phyloP scores from a whole-genome alignment of 805 yeast genomes.

The Starmerella roubikii region DNA sequence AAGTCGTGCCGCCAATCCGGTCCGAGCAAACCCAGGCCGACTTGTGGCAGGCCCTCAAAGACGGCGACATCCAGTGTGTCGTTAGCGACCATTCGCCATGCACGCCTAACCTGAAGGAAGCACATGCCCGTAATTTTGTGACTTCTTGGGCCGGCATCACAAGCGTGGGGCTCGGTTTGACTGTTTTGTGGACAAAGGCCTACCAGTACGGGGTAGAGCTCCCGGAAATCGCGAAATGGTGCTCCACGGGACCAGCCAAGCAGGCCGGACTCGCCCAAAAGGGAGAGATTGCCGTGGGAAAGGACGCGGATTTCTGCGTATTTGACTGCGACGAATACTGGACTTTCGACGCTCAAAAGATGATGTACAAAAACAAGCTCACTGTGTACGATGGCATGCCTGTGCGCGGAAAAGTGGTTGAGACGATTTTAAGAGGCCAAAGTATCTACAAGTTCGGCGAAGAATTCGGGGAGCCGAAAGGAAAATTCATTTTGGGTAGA shows the following conservation, averaged over 20 bases:
- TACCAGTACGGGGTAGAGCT: slow-evolving; percentile 36
- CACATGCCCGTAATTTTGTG: slow-evolving; percentile 73
- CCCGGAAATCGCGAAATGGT: slow-evolving; percentile 63
- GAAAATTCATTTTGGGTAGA: slow-evolving; percentile 16
- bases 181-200: slow-evolving; percentile 60
- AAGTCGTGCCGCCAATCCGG: slow-evolving; percentile 93
- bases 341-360: slow-evolving; percentile 23
- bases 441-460: slow-evolving; percentile 37
- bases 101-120: slow-evolving; percentile 76
- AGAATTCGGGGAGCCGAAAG: slow-evolving; percentile 13
- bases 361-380: slow-evolving; percentile 68
- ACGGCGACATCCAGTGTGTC: slow-evolving; percentile 59
- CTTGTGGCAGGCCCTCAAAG: slow-evolving; percentile 66
- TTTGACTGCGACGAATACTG: slow-evolving; percentile 57
- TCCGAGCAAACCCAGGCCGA: slow-evolving; percentile 52
- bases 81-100: slow-evolving; percentile 96
- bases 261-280: slow-evolving; percentile 68
- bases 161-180: slow-evolving; percentile 82
- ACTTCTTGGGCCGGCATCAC: slow-evolving; percentile 96
- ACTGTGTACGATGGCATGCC: slow-evolving; percentile 71
- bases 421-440: slow-evolving; percentile 67
- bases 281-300: slow-evolving; percentile 60
- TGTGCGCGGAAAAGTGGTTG: slow-evolving; percentile 60
- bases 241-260: slow-evolving; percentile 66
- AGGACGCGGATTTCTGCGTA: slow-evolving; percentile 77